Percentiles rank a stretch among this genome's conserved stretches.
phyloP scores from a whole-genome alignment of 2,329 filamentous ascomycete genomes.

The Colletotrichum sp. region DNA sequence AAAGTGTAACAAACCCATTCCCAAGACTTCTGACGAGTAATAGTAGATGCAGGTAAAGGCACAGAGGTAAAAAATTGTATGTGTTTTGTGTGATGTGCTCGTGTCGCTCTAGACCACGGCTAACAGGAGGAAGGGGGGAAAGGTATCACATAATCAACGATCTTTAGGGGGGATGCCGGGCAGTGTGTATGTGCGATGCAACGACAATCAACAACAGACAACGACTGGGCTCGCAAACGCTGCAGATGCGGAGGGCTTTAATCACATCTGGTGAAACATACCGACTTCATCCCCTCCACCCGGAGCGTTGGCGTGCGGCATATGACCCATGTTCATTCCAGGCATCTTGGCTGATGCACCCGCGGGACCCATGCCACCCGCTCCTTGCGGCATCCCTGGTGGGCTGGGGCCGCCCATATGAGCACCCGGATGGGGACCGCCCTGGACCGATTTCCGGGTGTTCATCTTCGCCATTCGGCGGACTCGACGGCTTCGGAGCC shows the following conservation, averaged over 20 bases:
- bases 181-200: slow-evolving; percentile 25
- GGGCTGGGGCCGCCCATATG: slow-evolving; percentile 74
- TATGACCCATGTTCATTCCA: slow-evolving; percentile 69
- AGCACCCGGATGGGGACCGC: slow-evolving; percentile 59
- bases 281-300: slow-evolving; percentile 85
- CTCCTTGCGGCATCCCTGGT: slow-evolving; percentile 66
- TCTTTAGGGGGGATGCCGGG: slow-evolving; percentile 20
- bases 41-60: slow-evolving; percentile 17
- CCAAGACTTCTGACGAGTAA: slow-evolving; percentile 25
- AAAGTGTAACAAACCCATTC: slow-evolving; percentile 35
- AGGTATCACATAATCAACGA: slow-evolving; percentile 36
- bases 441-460: slow-evolving; percentile 76
- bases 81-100: slow-evolving; percentile 18
- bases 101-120: slow-evolving; percentile 21
- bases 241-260: slow-evolving; percentile 40
- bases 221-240: slow-evolving; percentile 30
- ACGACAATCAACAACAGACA: slow-evolving; percentile 25
- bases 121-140: slow-evolving; percentile 23
- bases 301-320: slow-evolving; percentile 74
- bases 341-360: slow-evolving; percentile 66
- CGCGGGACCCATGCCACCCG: slow-evolving; percentile 66
- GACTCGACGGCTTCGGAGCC: slow-evolving; percentile 88
- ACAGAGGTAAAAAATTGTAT: slow-evolving; percentile 15
- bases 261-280: slow-evolving; percentile 98
- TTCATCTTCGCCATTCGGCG: slow-evolving; percentile 96